Base-by-base conservation (phyloP, 306 rosid species). In the Clitoria ternatea region DNA sequence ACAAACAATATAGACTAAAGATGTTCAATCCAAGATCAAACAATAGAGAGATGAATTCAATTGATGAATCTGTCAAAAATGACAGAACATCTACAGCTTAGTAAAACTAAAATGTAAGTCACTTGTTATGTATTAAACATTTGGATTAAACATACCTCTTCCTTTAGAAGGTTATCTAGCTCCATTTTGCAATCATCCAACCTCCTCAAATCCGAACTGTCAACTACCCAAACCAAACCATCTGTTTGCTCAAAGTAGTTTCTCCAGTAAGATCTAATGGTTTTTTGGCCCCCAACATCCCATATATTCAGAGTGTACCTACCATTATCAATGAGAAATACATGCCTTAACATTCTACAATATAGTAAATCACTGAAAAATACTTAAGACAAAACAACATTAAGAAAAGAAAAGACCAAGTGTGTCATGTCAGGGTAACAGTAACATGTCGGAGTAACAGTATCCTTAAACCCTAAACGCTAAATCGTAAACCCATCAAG, bases 211-310 rank as follows among this genome's bases (percentile, higher is more conserved):
- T 91, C 97, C 0, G 97, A 91, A 80, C 97, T 88, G 69, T 88
- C 97, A 74, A 88, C 97, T 2, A 92, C 97, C 98, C 98, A 90
- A 15, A 92, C 93, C 57, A 92, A 73, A 54, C 97, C 98, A 82
- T 92, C 96, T 19, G 96, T 92, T 77, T 82, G 92, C 92, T 92
- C 96, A 77, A 86, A 90, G 81, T 92, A 92, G 86, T 92, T 86
- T 80, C 96, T 86, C 96, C 96, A 88, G 50, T 90, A 92, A 14
- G 98, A 92, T 85, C 98, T 82, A 72, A 92, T 92, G 4, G 98
- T 90, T 56, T 90, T 90, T 32, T 90, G 98, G 43, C 98, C 97
- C 37, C 98, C 97, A 48, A 92, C 93, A 82, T 92, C 98, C 85
- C 85, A 82, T 54, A 82, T 89, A 77, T 92, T 92, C 36, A 92